Percentiles rank a stretch among this genome's conserved stretches.
Evolutionary conservation across 805 yeast species (phyloP).

Genomic region (Wickerhamiella brachini): DNA sequence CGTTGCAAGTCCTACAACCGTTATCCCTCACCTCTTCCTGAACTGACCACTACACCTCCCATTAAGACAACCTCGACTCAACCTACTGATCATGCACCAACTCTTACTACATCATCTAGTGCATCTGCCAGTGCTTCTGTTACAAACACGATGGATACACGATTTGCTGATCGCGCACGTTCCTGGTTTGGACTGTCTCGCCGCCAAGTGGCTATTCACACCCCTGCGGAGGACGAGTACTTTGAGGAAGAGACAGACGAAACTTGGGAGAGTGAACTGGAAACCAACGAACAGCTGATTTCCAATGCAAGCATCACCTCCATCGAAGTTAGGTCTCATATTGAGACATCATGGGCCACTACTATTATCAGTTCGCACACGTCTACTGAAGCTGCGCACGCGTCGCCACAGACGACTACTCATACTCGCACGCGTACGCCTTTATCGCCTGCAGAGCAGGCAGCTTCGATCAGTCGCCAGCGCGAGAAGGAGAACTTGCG

Average conservation of each 20-base stretch:
- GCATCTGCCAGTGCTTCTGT: not conserved
- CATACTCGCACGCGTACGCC: not conserved
- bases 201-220: not conserved
- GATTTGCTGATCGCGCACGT: not conserved
- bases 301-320: not conserved
- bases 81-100: too few relatives aligned
- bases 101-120: not conserved
- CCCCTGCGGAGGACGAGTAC: not conserved
- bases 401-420: not conserved
- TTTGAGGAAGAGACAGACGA: not conserved
- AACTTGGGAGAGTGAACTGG: not conserved
- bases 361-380: not conserved
- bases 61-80: not conserved
- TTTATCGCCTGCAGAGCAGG: conserved; percentile 12
- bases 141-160: not conserved
- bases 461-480: conserved; percentile 6
- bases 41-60: not conserved
- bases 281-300: not conserved
- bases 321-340: not conserved
- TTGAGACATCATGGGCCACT: not conserved
- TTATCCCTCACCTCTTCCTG: not conserved
- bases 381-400: not conserved
- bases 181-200: not conserved
- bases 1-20: conserved; percentile 5
- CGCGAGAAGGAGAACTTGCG: conserved; percentile 10